Percentiles rank a stretch among this genome's conserved stretches.
These are phyloP conservation scores for Cercospora sojina DNA, from an alignment of 2,329 filamentous ascomycete genomes.

Conservation along the genomic window DNA sequence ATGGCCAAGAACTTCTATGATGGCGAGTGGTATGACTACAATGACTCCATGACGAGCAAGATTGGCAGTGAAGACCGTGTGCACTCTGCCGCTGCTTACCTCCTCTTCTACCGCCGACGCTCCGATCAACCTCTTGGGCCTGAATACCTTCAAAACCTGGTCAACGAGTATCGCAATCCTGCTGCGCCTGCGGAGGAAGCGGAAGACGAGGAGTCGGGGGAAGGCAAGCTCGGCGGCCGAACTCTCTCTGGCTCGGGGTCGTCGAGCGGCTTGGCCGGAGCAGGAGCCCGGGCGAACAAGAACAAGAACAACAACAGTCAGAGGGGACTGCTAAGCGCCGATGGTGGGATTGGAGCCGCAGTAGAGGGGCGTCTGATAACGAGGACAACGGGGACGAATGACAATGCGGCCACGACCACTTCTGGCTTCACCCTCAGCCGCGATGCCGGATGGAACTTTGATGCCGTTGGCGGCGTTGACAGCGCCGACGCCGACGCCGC, in stretches of 20 bases:
- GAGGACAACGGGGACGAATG: conserved; percentile 27
- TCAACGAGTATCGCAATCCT: conserved; percentile 61
- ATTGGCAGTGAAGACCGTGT: conserved; percentile 24
- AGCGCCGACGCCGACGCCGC: background rate
- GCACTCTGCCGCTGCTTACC: conserved; percentile 72
- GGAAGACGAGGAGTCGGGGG: conserved; percentile 62
- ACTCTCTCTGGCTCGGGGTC: conserved; percentile 81
- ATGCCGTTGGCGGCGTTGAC: background rate
- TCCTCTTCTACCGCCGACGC: conserved; percentile 92
- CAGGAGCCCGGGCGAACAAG: conserved; percentile 46
- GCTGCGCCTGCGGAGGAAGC: conserved; percentile 45
- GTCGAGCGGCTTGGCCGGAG: conserved; percentile 85
- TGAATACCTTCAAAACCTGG: conserved; percentile 67
- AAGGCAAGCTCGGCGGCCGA: conserved; percentile 78
- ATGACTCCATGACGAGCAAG: conserved; percentile 61
- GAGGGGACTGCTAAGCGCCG: conserved; percentile 15
- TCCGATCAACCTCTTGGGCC: conserved; percentile 77
- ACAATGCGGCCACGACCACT: background rate
- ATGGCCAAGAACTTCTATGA: conserved; percentile 91
- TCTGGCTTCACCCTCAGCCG: background rate
- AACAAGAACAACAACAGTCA: conserved; percentile 19
- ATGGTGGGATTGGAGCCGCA: conserved; percentile 28
- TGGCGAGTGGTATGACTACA: conserved; percentile 91
- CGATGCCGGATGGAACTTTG: conserved; percentile 9
- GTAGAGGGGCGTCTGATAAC: conserved; percentile 30